A percentile compares a stretch with the other conserved stretches of the same genome.
These are phyloP conservation scores for Pisolithus orientalis DNA, from an alignment of 768 basidiomycete species.

Conservation along the genomic window DNA sequence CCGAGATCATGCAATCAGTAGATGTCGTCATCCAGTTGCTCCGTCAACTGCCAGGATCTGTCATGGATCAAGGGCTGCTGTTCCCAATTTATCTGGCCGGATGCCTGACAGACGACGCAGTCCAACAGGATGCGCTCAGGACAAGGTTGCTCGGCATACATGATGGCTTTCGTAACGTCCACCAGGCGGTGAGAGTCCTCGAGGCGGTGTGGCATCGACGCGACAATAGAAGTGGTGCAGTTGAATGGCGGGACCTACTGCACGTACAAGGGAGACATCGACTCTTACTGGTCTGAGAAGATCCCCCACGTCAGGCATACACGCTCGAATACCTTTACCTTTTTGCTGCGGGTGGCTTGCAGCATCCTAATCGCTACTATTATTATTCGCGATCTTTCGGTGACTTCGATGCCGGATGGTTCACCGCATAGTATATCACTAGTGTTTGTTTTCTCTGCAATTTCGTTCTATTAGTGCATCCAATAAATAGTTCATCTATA, in stretches of 20 bases:
- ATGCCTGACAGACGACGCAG: constrained; percentile 62
- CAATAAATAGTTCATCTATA: neutral
- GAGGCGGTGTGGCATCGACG: constrained; percentile 66
- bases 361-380: neutral
- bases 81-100: constrained; percentile 74
- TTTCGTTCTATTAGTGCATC: neutral
- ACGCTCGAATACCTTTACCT: neutral
- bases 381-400: neutral
- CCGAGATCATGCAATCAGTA: constrained; percentile 60
- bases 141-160: constrained; percentile 48
- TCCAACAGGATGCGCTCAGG: constrained; percentile 53
- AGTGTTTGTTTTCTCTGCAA: neutral
- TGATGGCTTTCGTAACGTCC: constrained; percentile 53
- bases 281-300: constrained; percentile 25
- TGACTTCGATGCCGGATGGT: neutral
- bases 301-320: neutral
- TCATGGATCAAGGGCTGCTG: constrained; percentile 59
- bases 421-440: neutral
- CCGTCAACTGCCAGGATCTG: constrained; percentile 47
- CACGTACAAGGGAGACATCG: constrained; percentile 25
- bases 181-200: constrained; percentile 55
- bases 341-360: neutral
- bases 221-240: constrained; percentile 44
- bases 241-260: constrained; percentile 56
- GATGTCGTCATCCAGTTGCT: constrained; percentile 48